Evolutionary conservation across 148 eudicot species (phyloP), one percentile per base, ranked within the genome.

Genomic region (Vaccinium darrowii): DNA sequence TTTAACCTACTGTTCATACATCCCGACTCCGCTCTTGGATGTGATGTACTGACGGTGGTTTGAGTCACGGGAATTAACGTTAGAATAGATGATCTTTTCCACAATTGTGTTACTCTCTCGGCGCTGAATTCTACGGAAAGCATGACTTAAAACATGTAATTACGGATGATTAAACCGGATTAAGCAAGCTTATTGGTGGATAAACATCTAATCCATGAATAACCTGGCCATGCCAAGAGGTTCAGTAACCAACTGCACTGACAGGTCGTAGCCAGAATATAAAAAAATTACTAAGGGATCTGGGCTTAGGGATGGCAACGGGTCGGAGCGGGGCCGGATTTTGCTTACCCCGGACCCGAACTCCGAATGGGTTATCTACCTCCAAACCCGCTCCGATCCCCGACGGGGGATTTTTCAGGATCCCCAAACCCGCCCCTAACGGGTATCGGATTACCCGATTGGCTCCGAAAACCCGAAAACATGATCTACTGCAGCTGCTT

Each of bases 131-230:
- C 39, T 36, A 36, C 39, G 0, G 0, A 36, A 36, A 36, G 2
- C 3, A 62, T n/a, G 12, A 63, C 69, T 0, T n/a, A 6, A 21
- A 60, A 6, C 67, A 21, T 6, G 67, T 21, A 19, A 21, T 60
- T 19, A 21, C 7, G 67, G 67, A 60, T 60, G 21, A 0, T 60
- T 19, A 60, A 60, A 60, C 23, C 0, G 18, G 65, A 60, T 18
- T 60, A 60, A 6, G 23, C 23, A 0, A 63, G 27, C 8, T 21
- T 8, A 63, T 63, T 63, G 8, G 12, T 63, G 69, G 27, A n/a
- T 63, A 65, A 65, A 23, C 72, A 65, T 65, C 72, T 65, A 65
- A 65, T 65, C 72, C 72, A 65, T 23, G 72, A 65, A 65, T 23
- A 65, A 5, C 76, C 43, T 1, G 19, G 18, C 47, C 18, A 72